Percentiles rank a stretch among this genome's conserved stretches.
Conservation (phyloP, 2,329 filamentous ascomycete genomes). For the Penicillium sp. region DNA sequence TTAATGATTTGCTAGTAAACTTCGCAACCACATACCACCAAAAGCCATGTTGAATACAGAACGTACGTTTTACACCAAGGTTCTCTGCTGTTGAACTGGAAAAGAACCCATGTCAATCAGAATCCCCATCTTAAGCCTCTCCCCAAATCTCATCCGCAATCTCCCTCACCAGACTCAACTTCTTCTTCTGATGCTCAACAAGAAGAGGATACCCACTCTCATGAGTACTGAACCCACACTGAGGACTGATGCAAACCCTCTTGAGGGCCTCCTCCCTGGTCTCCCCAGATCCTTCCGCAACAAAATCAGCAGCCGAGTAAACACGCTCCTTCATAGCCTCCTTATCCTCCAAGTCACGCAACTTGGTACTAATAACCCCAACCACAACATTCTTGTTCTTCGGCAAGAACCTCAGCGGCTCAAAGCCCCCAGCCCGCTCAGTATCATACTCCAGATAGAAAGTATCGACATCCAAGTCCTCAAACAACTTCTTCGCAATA, state of each 20-base stretch:
- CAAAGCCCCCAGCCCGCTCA: slow-evolving; percentile 62
- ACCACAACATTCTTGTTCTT: slow-evolving; percentile 62
- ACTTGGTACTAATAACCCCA: slow-evolving; percentile 62
- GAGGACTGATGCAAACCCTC: slow-evolving; percentile 65
- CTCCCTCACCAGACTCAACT: slow-evolving; percentile 66
- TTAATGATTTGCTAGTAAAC: neutral
- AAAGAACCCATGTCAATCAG: neutral
- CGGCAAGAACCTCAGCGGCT: slow-evolving; percentile 60
- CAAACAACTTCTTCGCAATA: slow-evolving; percentile 65
- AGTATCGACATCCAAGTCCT: slow-evolving; percentile 60
- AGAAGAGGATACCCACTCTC: slow-evolving; percentile 68
- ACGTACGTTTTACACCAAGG: neutral
- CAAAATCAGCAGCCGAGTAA: slow-evolving; percentile 61
- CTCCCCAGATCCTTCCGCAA: slow-evolving; percentile 65
- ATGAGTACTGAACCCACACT: slow-evolving; percentile 73
- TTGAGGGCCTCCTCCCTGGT: slow-evolving; percentile 65
- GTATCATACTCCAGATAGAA: slow-evolving; percentile 71
- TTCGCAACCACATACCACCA: neutral
- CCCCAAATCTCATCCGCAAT: slow-evolving; percentile 71
- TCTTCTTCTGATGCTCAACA: slow-evolving; percentile 68
- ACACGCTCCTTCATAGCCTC: slow-evolving; percentile 61
- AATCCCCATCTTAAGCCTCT: slow-evolving; percentile 10
- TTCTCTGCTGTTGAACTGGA: slow-evolving; percentile 15
- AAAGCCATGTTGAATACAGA: slow-evolving; percentile 7
- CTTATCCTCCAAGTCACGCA: slow-evolving; percentile 60